phyloP scores from a whole-genome alignment of 164 flowering plant genomes.

The Vitis rotundifolia region DNA sequence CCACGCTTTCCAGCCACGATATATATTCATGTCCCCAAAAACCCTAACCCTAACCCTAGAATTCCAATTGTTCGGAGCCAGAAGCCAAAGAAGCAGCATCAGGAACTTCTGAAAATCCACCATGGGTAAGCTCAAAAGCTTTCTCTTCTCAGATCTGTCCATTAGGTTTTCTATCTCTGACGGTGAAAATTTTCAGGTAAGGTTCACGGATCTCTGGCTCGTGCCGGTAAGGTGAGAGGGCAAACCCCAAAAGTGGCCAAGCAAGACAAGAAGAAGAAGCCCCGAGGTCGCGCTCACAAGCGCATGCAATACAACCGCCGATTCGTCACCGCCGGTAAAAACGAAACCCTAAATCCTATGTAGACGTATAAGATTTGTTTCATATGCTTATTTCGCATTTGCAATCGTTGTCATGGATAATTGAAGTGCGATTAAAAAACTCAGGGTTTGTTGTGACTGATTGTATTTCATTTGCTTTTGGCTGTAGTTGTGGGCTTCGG shows the following conservation, averaged over 20 bases:
- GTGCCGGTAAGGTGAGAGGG: constrained; percentile 94
- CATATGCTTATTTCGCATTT: too few species aligned
- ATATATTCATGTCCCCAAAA: not conserved
- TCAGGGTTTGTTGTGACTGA: too few species aligned
- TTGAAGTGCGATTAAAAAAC: too few species aligned
- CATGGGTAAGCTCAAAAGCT: not conserved
- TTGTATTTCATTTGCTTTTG: not conserved
- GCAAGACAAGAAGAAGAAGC: constrained; percentile 96
- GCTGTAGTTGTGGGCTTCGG: constrained; percentile 86
- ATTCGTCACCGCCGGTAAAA: constrained; percentile 84
- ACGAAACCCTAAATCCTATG: too few species aligned
- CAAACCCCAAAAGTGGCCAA: constrained; percentile 90
- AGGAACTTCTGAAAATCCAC: not conserved
- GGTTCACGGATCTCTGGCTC: constrained; percentile 91
- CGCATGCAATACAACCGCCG: constrained; percentile 93
- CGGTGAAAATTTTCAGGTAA: constrained; percentile 50
- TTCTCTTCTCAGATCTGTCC: not conserved
- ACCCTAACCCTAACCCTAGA: not conserved
- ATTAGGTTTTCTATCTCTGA: not conserved
- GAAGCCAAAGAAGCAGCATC: not conserved
- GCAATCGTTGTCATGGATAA: too few species aligned
- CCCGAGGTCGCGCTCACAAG: constrained; percentile 89
- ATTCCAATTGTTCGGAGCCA: not conserved
- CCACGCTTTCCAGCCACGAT: not conserved
- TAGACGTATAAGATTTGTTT: too few species aligned